These are phyloP conservation scores for Saturnispora saitoi DNA, from an alignment of 805 yeast species.

Conservation along the genomic window DNA sequence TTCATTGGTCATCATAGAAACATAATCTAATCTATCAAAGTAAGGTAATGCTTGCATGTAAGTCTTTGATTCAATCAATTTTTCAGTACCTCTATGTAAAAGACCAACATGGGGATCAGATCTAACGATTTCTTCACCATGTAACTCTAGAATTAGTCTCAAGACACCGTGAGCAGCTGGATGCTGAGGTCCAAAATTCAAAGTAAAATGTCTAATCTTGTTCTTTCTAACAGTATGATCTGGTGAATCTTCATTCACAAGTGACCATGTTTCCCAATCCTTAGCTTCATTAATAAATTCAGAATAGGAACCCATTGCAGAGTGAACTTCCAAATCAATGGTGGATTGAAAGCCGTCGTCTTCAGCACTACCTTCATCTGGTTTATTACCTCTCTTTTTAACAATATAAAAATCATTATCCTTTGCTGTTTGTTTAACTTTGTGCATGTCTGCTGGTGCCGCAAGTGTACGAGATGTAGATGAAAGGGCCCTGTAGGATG, in stretches of 20 bases:
- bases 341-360: slow-evolving; percentile 23
- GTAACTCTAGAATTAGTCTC: slow-evolving; percentile 75
- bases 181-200: slow-evolving; percentile 90
- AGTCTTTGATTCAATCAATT: slow-evolving; percentile 78
- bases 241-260: slow-evolving; percentile 30
- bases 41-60: slow-evolving; percentile 84
- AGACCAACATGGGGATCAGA: slow-evolving; percentile 86
- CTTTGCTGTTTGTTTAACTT: slow-evolving; percentile 19
- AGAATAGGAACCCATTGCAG: slow-evolving; percentile 35
- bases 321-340: slow-evolving; percentile 27
- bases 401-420: slow-evolving; percentile 27
- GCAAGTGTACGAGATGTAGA: slow-evolving; percentile 8
- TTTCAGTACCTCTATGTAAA: slow-evolving; percentile 83
- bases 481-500: slow-evolving; percentile 3
- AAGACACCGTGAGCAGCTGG: slow-evolving; percentile 94
- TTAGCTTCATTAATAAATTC: slow-evolving; percentile 28
- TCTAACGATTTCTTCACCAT: slow-evolving; percentile 82
- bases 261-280: slow-evolving; percentile 30
- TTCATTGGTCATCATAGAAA: slow-evolving; percentile 85
- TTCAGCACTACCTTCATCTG: slow-evolving; percentile 17
- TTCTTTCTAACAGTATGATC: slow-evolving; percentile 30
- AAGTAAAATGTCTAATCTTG: slow-evolving; percentile 77
- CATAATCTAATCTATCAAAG: slow-evolving; percentile 81
- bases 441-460: slow-evolving; percentile 14
- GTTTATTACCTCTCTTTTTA: slow-evolving; percentile 24